These are phyloP conservation scores for Aleurites moluccanus DNA, from an alignment of 441 rosid genomes.

Conservation along the genomic window DNA sequence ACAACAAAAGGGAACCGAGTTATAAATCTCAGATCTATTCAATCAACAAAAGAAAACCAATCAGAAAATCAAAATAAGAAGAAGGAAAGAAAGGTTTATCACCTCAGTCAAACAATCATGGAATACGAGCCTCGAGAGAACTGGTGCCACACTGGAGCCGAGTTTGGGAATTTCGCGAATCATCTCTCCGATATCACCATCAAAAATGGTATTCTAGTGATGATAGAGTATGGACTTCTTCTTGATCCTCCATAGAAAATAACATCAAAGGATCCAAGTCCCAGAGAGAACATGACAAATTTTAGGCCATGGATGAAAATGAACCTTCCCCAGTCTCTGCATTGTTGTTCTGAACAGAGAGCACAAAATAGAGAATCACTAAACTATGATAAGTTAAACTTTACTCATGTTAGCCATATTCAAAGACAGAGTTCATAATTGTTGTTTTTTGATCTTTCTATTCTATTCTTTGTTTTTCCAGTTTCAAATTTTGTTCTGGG, in stretches of 20 bases:
- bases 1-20: background rate
- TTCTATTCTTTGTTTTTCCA: conserved; percentile 25
- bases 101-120: conserved; percentile 95
- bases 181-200: conserved; percentile 49
- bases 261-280: conserved; percentile 21
- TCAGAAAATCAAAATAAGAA: background rate
- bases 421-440: too few species aligned
- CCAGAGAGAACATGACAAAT: conserved; percentile 23
- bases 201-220: conserved; percentile 60
- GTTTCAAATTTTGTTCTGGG: background rate
- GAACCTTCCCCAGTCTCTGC: too few species aligned
- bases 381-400: conserved; percentile 35
- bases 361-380: conserved; percentile 36
- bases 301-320: too few species aligned
- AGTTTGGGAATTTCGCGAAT: conserved; percentile 44
- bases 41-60: background rate
- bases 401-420: conserved; percentile 25
- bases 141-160: conserved; percentile 62
- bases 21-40: background rate
- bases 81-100: background rate
- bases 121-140: conserved; percentile 79
- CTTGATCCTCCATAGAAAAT: conserved; percentile 26
- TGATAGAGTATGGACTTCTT: conserved; percentile 8
- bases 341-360: conserved; percentile 33
- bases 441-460: too few species aligned